A percentile compares a stretch with the other conserved stretches of the same genome.
These are phyloP conservation scores for Wickerhamomyces sp. DNA, from an alignment of 1,139 yeast species.

Conservation along the genomic window DNA sequence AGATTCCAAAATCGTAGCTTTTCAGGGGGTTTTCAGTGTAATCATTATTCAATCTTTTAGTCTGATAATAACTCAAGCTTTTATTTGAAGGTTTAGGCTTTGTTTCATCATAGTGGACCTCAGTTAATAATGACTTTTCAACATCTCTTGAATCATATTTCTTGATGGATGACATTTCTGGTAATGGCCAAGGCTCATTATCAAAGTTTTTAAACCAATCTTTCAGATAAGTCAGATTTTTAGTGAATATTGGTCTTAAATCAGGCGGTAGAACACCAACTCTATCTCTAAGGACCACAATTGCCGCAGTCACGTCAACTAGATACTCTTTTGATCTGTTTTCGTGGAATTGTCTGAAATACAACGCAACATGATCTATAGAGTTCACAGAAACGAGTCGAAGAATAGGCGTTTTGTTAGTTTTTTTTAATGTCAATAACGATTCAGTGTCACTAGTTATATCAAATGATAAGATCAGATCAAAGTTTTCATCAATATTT, in stretches of 20 bases:
- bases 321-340: constrained; percentile 41
- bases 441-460: constrained; percentile 52
- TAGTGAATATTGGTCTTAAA: constrained; percentile 68
- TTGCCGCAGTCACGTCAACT: constrained; percentile 71
- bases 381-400: constrained; percentile 74
- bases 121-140: constrained; percentile 73
- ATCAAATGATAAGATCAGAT: constrained; percentile 67
- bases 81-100: constrained; percentile 18
- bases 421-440: constrained; percentile 22
- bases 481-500: constrained; percentile 39
- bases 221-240: constrained; percentile 56
- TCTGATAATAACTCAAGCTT: constrained; percentile 44
- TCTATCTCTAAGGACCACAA: constrained; percentile 75
- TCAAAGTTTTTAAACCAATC: constrained; percentile 51
- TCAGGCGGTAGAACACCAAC: constrained; percentile 86
- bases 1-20: constrained; percentile 58
- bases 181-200: constrained; percentile 67
- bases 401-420: constrained; percentile 49
- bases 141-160: constrained; percentile 67
- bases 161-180: constrained; percentile 63
- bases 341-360: constrained; percentile 35
- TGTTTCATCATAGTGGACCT: constrained; percentile 55
- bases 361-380: constrained; percentile 68
- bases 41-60: constrained; percentile 64
- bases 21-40: constrained; percentile 64